A percentile compares a stretch with the other conserved stretches of the same genome.
Evolutionary conservation across 345 rosid genomes (phyloP).

Genomic region (Lenwebbia sp.): DNA sequence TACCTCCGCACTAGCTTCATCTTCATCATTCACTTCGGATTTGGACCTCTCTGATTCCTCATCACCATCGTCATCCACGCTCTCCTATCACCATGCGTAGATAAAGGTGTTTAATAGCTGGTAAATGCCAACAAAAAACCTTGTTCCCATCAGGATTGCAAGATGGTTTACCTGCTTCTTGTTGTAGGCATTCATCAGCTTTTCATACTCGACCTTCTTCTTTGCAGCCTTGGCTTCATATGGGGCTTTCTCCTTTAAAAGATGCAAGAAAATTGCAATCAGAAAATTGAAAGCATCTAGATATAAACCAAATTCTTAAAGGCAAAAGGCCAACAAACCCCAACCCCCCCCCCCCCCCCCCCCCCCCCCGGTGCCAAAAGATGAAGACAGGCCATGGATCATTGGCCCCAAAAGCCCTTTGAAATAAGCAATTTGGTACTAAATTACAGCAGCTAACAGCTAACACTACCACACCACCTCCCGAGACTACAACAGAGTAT

Average conservation of each 20-base stretch:
- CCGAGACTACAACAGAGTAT: not conserved
- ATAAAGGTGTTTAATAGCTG: not conserved
- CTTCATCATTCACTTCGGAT: slow-evolving; percentile 63
- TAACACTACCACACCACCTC: not conserved
- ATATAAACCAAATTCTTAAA: not conserved
- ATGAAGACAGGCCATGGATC: not conserved
- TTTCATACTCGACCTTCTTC: slow-evolving; percentile 65
- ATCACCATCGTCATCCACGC: slow-evolving; percentile 23
- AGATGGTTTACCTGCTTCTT: slow-evolving; percentile 49
- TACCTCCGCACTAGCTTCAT: slow-evolving; percentile 25
- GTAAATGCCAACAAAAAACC: not conserved
- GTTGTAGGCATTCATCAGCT: slow-evolving; percentile 74
- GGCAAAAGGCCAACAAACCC: not conserved
- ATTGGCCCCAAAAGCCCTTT: not conserved
- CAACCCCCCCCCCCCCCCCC: not conserved
- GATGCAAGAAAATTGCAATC: not conserved
- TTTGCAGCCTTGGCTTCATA: slow-evolving; percentile 78
- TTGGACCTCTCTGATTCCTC: slow-evolving; percentile 57
- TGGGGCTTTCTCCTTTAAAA: slow-evolving; percentile 68
- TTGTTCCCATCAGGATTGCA: not conserved
- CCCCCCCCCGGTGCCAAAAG: not conserved
- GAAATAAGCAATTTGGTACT: not conserved
- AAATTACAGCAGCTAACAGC: not conserved
- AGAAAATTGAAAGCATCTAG: not conserved
- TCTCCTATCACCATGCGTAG: slow-evolving; percentile 15